Evolutionary conservation across 2,329 filamentous ascomycete species (phyloP).

Genomic region (Hypoxylon sp.): DNA sequence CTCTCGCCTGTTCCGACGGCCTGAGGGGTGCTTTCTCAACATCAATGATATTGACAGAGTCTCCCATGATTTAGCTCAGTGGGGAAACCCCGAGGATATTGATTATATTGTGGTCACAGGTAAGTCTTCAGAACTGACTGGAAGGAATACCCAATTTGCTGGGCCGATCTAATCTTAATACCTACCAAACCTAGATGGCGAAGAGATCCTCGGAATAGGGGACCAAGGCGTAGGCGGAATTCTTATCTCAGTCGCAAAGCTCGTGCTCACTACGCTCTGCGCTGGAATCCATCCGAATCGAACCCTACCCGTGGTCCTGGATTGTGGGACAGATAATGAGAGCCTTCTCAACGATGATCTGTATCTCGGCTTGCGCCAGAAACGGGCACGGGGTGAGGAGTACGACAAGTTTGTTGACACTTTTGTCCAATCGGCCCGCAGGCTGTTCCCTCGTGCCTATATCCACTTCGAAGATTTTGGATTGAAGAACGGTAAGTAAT

Average conservation of each 20-base stretch:
- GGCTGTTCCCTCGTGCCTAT: conserved; percentile 83
- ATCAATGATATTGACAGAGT: conserved; percentile 78
- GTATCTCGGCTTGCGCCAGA: conserved; percentile 81
- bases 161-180: not conserved
- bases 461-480: conserved; percentile 95
- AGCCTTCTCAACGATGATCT: conserved; percentile 80
- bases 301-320: conserved; percentile 84
- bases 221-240: conserved; percentile 91
- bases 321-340: conserved; percentile 88
- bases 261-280: conserved; percentile 85
- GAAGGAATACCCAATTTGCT: not conserved
- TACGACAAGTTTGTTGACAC: conserved; percentile 84
- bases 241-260: conserved; percentile 86
- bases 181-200: conserved; percentile 62
- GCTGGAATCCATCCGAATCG: conserved; percentile 87
- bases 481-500: conserved; percentile 72
- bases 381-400: conserved; percentile 75
- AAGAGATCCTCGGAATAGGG: conserved; percentile 87
- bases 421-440: conserved; percentile 78
- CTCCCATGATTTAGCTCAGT: conserved; percentile 75
- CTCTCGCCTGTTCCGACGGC: conserved; percentile 80
- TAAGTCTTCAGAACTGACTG: conserved; percentile 54
- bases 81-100: conserved; percentile 79
- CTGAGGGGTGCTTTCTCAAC: conserved; percentile 86
- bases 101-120: conserved; percentile 92